Evolutionary conservation across 2,329 filamentous ascomycete genomes (phyloP).

Genomic region (Pyrenochaeta sp.): DNA sequence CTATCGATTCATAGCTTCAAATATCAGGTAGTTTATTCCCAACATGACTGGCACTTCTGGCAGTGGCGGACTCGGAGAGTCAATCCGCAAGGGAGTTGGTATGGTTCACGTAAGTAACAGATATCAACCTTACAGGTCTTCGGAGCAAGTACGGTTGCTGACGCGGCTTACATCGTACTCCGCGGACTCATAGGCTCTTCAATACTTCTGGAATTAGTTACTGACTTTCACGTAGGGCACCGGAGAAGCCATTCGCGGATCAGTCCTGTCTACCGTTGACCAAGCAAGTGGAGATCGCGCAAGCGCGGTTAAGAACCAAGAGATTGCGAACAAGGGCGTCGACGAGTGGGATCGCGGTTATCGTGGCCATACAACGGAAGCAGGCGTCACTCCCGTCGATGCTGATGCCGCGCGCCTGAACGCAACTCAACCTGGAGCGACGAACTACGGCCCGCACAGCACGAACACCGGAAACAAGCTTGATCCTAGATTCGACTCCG

Average conservation of each 20-base stretch:
- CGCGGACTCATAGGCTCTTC: neutral
- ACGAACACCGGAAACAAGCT: conserved; percentile 42
- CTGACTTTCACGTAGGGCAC: conserved; percentile 39
- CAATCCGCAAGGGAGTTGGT: conserved; percentile 45
- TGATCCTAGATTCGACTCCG: conserved; percentile 36
- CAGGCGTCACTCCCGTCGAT: conserved; percentile 38
- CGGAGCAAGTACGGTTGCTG: no score
- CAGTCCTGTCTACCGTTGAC: conserved; percentile 48
- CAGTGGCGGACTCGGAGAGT: conserved; percentile 37
- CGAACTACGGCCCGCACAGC: conserved; percentile 39
- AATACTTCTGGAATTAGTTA: neutral
- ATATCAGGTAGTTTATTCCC: neutral
- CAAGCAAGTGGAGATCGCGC: conserved; percentile 41
- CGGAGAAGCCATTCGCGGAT: conserved; percentile 51
- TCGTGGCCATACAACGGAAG: conserved; percentile 40
- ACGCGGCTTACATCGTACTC: neutral
- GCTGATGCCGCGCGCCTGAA: conserved; percentile 36
- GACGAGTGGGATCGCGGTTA: conserved; percentile 47
- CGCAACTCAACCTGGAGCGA: conserved; percentile 24
- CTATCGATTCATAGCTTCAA: neutral
- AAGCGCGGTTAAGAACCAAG: conserved; percentile 39
- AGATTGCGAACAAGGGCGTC: conserved; percentile 43
- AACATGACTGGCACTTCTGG: conserved; percentile 37
- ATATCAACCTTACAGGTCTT: no score
- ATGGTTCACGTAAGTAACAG: conserved; percentile 43